Base-by-base conservation (phyloP, 352 stramenopile species). In the Blastocystis sp. region DNA sequence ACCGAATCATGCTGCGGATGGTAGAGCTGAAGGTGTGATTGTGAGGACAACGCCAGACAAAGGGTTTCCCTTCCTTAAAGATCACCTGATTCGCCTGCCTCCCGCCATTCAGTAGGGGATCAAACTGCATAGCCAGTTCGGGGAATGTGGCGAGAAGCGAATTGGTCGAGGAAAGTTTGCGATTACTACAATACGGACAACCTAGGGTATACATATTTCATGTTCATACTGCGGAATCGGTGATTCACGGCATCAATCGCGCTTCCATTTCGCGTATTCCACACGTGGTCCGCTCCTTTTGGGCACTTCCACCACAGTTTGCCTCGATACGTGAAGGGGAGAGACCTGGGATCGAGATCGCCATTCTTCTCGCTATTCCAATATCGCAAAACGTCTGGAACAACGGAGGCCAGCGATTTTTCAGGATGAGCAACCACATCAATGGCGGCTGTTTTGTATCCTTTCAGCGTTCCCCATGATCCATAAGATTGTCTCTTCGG, bases 301-400 rank as follows among this genome's bases (percentile, higher is more conserved):
- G 69, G 69, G 40, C 69, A 81, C 51, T 81, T 81, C 69, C 69
- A 81, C 69, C 69, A 81, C 34, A 81, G 21, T 59, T 81, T 27
- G 9, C 69, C 69, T 11, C 49, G 40, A 42, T 81, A 81, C 34
- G 61, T 81, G 48, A 48, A 81, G 38, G 69, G 69, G 29, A 81
- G 36, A 16, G 46, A n/a, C 2, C 36, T n/a, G 24, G 69, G 69
- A 29, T 63, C 36, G 14, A 81, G 42, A 34, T 27, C 6, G 18
- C 69, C 69, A 38, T 81, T 81, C 46, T 51, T 59, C 2, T 40
- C 21, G 1, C 44, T 27, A 42, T 81, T 29, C 69, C 69, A 81
- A 24, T 64, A 51, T 18, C 24, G 34, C 11, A 42, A 40, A 11
- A 51, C n/a, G 14, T 48, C 48, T 4, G 48, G 42, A 48, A 81